Percentiles rank a stretch among this genome's conserved stretches.
Conservation (phyloP, 1,139 yeast genomes). For the Nakaseomyces nivariensis region DNA sequence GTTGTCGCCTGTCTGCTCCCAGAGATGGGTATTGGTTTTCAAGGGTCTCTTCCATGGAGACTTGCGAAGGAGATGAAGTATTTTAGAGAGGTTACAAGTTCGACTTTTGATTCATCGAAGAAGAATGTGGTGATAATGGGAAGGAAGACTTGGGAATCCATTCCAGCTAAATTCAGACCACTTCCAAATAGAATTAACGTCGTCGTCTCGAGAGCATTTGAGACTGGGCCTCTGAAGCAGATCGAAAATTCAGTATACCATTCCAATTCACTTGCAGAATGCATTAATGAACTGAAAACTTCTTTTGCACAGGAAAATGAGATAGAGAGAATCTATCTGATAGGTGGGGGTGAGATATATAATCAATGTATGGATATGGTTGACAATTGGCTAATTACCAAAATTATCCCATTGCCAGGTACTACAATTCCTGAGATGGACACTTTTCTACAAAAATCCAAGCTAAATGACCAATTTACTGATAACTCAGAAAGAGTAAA, state of each 20-base stretch:
- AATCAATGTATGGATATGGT: conserved; percentile 43
- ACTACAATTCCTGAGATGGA: conserved; percentile 46
- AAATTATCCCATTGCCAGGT: conserved; percentile 36
- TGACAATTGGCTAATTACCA: conserved; percentile 63
- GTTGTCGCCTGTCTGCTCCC: conserved; percentile 85
- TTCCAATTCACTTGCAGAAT: conserved; percentile 3
- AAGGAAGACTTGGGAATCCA: conserved; percentile 90
- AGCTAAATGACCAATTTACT: conserved; percentile 16
- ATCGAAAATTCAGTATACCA: not conserved
- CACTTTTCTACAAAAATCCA: conserved; percentile 37
- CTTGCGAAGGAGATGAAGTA: conserved; percentile 76
- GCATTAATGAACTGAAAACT: not conserved
- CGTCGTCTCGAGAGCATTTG: conserved; percentile 49
- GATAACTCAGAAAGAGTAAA: conserved; percentile 10
- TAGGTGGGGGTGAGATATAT: conserved; percentile 92
- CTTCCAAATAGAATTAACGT: conserved; percentile 67
- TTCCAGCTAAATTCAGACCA: conserved; percentile 78
- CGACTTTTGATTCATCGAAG: conserved; percentile 27
- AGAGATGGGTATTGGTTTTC: conserved; percentile 70
- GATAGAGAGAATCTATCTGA: conserved; percentile 58
- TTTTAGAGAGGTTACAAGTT: conserved; percentile 63
- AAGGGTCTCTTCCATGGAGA: conserved; percentile 84
- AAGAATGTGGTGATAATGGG: conserved; percentile 91
- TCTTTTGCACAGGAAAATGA: not conserved
- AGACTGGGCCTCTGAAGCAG: conserved; percentile 8